Evolutionary conservation across 164 flowering plant genomes (phyloP), one percentile per base, ranked within the genome.

Genomic region (Santalum album): DNA sequence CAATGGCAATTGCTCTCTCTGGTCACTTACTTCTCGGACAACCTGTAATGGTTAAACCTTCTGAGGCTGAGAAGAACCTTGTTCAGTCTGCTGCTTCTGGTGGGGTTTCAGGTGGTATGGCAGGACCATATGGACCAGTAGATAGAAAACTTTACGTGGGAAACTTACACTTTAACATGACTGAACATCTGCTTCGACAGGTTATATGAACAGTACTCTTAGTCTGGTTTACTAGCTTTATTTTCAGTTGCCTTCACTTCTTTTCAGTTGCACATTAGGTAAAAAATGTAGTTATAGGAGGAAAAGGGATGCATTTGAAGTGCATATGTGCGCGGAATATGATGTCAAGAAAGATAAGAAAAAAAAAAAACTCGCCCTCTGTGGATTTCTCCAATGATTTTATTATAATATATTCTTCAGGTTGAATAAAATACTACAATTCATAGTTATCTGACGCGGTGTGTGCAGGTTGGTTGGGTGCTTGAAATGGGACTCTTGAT

Each of bases 1-100:
- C 97, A 12, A 87, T 84, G 90, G 97, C 95, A 56, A 90, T 90
- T 51, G 95, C 97, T 43, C 76, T 90, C 20, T 87, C 97, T 67
- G 97, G 97, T n/a, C 95, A 87, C 25, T 78, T 65, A 43, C 80
- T 90, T 61, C 71, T 78, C 65, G 95, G 95, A 55, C 95, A 87
- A 52, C 92, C 88, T 38, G 94, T 90, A 3, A 90, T 90, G 97
- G 95, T 90, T 26, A 85, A 85, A 68, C 92, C 92, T 27, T 85
- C 92, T 6, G 92, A 85, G 63, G 92, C 92, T 66, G 95, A 90
- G 66, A 90, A 90, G 76, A 90, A 90, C 65, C 90, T 91, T 64
- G 96, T 83, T 59, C 96, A 87, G 54, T 82, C 96, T 35, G 88
- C 61, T 65, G 65, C 90, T 50, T n/a, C 82, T 61, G 74, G 60